Base-by-base conservation (phyloP, 2,329 filamentous ascomycete genomes). In the Stagonosporopsis rhizophila region DNA sequence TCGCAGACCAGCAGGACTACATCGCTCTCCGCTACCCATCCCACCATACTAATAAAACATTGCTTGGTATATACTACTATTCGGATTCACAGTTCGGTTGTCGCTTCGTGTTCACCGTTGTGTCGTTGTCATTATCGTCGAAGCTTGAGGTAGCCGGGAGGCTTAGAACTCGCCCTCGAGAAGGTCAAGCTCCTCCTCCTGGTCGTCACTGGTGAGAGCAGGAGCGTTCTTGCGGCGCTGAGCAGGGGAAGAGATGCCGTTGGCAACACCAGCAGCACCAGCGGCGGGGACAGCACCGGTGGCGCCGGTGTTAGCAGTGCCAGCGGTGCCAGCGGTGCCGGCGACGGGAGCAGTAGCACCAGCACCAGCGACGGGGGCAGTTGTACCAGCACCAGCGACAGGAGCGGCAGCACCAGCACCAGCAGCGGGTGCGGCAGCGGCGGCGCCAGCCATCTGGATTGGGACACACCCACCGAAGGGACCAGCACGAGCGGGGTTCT, bases 401-500 rank as follows among this genome's bases (percentile, higher is more conserved):
- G 64, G 52, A 25, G 41, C 42, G 22, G 44, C 22, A 42, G 30
- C 60, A 47, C 44, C 35, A 22, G 45, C 51, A 37, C 40, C 51
- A 30, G 46, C 47, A 32, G 38, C 52, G 22, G 64, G 52, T 25
- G 56, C 64, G 17, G 54, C 56, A 35, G 56, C 62, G n/a, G 58
- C 64, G 28, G 61, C 68, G 35, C 47, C 62, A 23, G 66, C 69
- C 74, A 80, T 81, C 71, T 86, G 83, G 7, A 86, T 80, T 12
- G 84, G 82, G 17, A 87, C 81, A 61, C 85, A 83, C 42, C 84
- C 85, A 50, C 86, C 86, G 66, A 88, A 88, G 27, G 86, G 86
- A 14, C 86, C 85, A 34, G 85, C 85, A 50, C 80, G 75, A 30
- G 85, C 85, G 1, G 77, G 79, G 73, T 88, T 88, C 77, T 85